Conservation (phyloP, 345 rosid genomes). For the Eucalyptus dawsonii region DNA sequence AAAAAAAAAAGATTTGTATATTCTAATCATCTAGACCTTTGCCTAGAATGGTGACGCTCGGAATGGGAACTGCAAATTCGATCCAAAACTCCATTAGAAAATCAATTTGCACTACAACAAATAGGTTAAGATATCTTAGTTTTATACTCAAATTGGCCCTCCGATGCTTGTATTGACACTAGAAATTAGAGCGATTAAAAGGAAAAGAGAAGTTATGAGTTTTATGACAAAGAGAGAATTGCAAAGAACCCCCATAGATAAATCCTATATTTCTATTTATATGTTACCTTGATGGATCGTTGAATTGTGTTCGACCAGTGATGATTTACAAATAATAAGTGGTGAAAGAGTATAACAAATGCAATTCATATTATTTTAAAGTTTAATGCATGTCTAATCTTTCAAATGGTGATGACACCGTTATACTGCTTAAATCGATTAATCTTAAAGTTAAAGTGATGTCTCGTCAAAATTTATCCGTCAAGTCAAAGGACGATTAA, state of each 20-base stretch:
- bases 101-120: background rate
- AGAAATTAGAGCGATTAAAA: background rate
- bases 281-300: background rate
- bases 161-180: background rate
- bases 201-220: background rate
- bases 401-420: background rate
- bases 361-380: background rate
- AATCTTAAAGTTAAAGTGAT: background rate
- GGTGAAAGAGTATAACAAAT: fast-evolving
- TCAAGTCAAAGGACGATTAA: background rate
- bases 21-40: background rate
- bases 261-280: background rate
- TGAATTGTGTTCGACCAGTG: fast-evolving
- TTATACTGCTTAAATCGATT: background rate
- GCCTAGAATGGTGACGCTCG: background rate
- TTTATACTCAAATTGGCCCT: fast-evolving
- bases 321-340: background rate
- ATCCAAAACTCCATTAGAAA: background rate
- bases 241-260: background rate
- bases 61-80: background rate
- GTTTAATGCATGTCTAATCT: background rate
- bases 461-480: fast-evolving
- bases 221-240: fast-evolving
- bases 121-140: fast-evolving
- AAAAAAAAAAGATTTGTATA: background rate